Evolutionary conservation across 225 moss, liverwort and hornwort species (phyloP), one percentile per base, ranked within the genome.

Genomic region (Sphagnum tenellum): DNA sequence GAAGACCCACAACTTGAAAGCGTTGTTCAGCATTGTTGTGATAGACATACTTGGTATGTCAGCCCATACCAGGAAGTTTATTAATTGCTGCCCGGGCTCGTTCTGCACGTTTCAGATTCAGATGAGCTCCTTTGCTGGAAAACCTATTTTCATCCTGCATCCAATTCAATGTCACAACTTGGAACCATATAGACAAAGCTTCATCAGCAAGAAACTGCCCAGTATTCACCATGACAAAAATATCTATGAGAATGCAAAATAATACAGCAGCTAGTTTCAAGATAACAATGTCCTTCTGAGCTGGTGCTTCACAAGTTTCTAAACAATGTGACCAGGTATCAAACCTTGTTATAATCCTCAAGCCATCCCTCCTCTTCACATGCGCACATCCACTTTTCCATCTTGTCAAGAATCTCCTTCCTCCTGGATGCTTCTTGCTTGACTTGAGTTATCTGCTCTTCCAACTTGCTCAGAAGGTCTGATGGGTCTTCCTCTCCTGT

Each of bases 331-430:
- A 11, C 14, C 14, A 11, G 56, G n/a, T 12, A 4, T 12, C 12
- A 46, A 47, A 83, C 83, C 79, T 83, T 83, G 3, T 83, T 83
- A 12, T 83, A 83, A 55, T 83, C 95, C 71, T 95, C 95, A 8
- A 95, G 84, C 95, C 95, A 95, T 58, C 90, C 91, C 71, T 95
- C 95, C 75, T 95, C 95, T 76, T 95, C 95, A 74, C 91, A 91
- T 9, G 91, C 91, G 12, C 80, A 83, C 80, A 95, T 78, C 94
- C 94, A 95, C 59, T 89, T 95, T 75, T 95, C 94, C 94, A 95
- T 95, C 11, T 91, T 86, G 48, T 88, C 72, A 91, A 92, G 88
- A 0, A 95, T 89, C 0, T 95, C 94, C 68, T 80, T 89, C 56
- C 94, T 82, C 54, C 88, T 86, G 9, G 83, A 86, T 5, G 89